Evolutionary conservation across 495 filamentous ascomycete species (phyloP).

Genomic region (Aspergillus heteromorphus): DNA sequence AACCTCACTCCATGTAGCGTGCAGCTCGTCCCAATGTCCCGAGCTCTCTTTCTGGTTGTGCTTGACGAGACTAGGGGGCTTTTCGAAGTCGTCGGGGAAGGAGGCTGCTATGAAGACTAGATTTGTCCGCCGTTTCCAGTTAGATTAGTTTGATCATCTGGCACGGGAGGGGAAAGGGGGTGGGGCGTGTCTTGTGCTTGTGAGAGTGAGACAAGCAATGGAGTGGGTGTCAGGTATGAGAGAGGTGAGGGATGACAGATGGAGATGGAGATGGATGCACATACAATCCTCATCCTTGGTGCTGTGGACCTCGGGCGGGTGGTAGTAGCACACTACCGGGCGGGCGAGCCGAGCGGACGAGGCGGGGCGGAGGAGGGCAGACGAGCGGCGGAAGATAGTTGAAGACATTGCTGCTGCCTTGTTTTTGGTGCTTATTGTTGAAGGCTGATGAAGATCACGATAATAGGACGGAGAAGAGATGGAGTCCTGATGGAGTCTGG

Average conservation of each 20-base stretch:
- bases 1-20: constrained; percentile 20
- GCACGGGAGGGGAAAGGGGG: too few species aligned
- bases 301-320: constrained; percentile 8
- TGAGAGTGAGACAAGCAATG: too few species aligned
- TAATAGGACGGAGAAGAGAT: too few species aligned
- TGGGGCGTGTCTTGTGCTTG: too few species aligned
- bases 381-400: background rate
- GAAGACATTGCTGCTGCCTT: too few species aligned
- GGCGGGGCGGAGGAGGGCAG: constrained; percentile 4
- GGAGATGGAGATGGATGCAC: background rate
- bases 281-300: constrained; percentile 14
- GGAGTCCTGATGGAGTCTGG: too few species aligned
- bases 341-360: constrained; percentile 6
- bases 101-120: constrained; percentile 16
- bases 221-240: too few species aligned
- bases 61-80: constrained; percentile 6
- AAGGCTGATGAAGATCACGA: too few species aligned
- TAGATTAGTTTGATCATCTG: too few species aligned
- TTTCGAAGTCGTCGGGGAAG: constrained; percentile 19
- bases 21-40: constrained; percentile 12
- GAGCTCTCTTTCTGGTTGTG: background rate
- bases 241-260: background rate
- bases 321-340: background rate
- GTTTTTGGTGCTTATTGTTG: background rate
- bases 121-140: background rate